Conservation (phyloP, 257 asterid genomes). For the Solanum phureja region DNA sequence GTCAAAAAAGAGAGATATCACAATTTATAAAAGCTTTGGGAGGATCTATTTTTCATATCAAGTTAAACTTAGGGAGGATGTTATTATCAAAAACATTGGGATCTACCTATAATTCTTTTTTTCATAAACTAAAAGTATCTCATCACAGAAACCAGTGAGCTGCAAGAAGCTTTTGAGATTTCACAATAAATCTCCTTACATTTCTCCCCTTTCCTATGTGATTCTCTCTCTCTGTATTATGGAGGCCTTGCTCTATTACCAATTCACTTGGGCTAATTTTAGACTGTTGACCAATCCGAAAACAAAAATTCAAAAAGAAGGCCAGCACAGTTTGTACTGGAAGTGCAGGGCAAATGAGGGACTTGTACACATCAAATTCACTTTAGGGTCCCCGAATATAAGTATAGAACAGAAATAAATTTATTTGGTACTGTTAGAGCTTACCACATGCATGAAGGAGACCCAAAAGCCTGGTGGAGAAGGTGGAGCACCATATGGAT, state of each 20-base stretch:
- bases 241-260: neutral
- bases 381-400: neutral
- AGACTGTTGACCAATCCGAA: neutral
- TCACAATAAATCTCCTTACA: neutral
- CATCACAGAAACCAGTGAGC: neutral
- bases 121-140: neutral
- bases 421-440: conserved; percentile 1
- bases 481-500: conserved; percentile 80
- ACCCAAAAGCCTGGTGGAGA: conserved; percentile 89
- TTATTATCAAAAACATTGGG: neutral
- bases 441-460: conserved; percentile 90
- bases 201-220: neutral
- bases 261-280: neutral
- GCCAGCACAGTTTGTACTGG: neutral
- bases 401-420: neutral
- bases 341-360: neutral
- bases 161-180: neutral
- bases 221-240: neutral
- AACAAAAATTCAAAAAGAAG: neutral
- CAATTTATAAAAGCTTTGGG: neutral
- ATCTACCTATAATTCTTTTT: neutral
- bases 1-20: neutral
- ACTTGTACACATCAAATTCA: neutral
- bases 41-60: neutral
- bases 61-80: neutral